These are phyloP conservation scores for Penicillium arizonense DNA, from an alignment of 495 filamentous ascomycete species.

Conservation along the genomic window DNA sequence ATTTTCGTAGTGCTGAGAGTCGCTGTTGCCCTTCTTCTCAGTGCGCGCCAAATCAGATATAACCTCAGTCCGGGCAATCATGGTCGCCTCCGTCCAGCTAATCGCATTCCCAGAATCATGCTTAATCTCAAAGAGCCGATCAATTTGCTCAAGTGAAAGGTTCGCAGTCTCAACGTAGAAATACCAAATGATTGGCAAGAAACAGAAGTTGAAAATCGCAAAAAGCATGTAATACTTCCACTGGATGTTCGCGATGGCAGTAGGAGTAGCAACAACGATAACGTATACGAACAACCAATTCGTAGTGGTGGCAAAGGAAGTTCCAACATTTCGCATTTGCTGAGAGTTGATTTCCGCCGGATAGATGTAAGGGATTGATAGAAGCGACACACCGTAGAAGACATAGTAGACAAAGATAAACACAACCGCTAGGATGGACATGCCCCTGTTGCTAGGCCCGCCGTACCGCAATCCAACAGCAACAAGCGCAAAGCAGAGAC, in stretches of 20 bases:
- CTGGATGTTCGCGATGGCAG: slow-evolving; percentile 22
- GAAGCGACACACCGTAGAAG: slow-evolving; percentile 17
- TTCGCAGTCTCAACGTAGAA: slow-evolving; percentile 33
- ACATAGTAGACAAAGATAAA: slow-evolving; percentile 31
- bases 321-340: slow-evolving; percentile 23
- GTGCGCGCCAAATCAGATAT: neutral
- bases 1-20: neutral
- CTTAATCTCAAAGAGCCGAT: slow-evolving; percentile 24
- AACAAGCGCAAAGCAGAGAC: slow-evolving; percentile 17
- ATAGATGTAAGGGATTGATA: slow-evolving; percentile 31
- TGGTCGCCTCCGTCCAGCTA: slow-evolving; percentile 3
- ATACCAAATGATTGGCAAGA: slow-evolving; percentile 28
- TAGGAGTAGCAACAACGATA: slow-evolving; percentile 36
- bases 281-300: slow-evolving; percentile 28
- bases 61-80: slow-evolving; percentile 3
- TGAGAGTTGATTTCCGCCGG: slow-evolving; percentile 33
- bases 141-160: slow-evolving; percentile 34
- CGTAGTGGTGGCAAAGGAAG: slow-evolving; percentile 17
- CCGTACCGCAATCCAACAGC: slow-evolving; percentile 14
- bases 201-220: slow-evolving; percentile 26
- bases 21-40: neutral
- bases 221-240: slow-evolving; percentile 38
- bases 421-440: slow-evolving; percentile 13
- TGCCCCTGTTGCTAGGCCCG: slow-evolving; percentile 15
- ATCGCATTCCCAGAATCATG: slow-evolving; percentile 5